Percentiles rank a stretch among this genome's conserved stretches.
Evolutionary conservation across 2,329 filamentous ascomycete species (phyloP).

Genomic region (Magnaporthiopsis poae): DNA sequence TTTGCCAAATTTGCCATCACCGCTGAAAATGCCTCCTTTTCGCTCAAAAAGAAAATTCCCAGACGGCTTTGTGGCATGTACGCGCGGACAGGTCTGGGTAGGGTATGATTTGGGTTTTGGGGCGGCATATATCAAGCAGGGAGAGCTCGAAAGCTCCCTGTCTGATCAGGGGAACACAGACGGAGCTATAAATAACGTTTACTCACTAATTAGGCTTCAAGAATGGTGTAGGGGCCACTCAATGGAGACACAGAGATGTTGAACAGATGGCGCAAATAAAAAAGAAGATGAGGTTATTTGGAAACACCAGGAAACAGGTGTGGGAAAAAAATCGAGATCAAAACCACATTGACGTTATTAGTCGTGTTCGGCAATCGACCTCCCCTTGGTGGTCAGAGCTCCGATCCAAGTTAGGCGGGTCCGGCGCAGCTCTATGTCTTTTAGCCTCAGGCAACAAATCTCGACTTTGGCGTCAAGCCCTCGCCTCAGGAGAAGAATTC

Average conservation of each 20-base stretch:
- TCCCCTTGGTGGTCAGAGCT: neutral
- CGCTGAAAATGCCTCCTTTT: neutral
- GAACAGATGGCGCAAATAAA: neutral
- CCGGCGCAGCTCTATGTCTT: neutral
- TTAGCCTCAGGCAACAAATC: neutral
- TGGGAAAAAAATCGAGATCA: neutral
- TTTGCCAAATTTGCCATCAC: neutral
- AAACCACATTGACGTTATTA: neutral
- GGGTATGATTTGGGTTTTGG: neutral
- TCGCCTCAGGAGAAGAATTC: too few relatives aligned
- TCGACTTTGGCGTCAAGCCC: too few relatives aligned
- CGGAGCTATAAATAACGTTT: neutral
- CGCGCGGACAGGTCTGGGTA: neutral
- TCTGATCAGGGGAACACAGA: neutral
- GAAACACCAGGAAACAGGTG: neutral
- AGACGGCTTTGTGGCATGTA: neutral
- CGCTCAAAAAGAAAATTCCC: neutral
- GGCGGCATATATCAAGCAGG: neutral
- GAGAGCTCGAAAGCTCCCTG: neutral
- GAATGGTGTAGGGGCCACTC: neutral
- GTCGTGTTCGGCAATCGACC: neutral
- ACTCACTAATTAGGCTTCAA: slow-evolving; percentile 1
- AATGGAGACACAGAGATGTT: neutral
- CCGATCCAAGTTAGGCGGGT: neutral
- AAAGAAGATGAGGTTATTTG: neutral